Conservation (phyloP, 441 rosid species). For the Populus hybrid region DNA sequence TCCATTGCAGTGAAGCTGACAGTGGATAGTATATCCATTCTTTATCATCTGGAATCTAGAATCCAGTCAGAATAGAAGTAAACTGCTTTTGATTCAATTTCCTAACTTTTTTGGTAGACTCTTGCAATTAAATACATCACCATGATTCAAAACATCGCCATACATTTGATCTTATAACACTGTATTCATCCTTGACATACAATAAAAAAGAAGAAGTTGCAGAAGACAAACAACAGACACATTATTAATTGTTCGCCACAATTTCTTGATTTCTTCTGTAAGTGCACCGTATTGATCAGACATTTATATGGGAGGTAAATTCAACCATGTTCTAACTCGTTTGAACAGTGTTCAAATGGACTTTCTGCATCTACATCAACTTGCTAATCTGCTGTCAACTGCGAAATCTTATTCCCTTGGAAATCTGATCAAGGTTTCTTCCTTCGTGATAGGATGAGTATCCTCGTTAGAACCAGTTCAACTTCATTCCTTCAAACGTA, state of each 20-base stretch:
- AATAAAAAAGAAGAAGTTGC: too few species aligned
- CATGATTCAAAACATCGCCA: neutral
- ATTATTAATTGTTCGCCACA: neutral
- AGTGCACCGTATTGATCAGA: neutral
- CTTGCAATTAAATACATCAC: too few species aligned
- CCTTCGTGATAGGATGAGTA: neutral
- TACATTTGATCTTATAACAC: neutral
- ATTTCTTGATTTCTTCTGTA: neutral
- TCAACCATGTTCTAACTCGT: neutral
- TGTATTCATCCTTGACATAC: neutral
- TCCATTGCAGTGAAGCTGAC: neutral
- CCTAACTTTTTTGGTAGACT: too few species aligned
- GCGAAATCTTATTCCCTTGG: neutral
- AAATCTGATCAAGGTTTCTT: neutral
- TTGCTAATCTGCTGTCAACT: neutral
- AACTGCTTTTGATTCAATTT: neutral
- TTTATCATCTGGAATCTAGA: neutral
- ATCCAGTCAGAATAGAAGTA: neutral
- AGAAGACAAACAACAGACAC: neutral
- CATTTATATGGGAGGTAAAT: neutral
- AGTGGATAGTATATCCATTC: neutral
- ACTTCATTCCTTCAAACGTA: neutral
- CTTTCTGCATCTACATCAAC: neutral
- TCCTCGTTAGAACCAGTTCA: neutral
- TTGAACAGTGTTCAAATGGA: neutral